Conservation (phyloP, 495 filamentous ascomycete genomes). For the Lasiosphaeria hispida region DNA sequence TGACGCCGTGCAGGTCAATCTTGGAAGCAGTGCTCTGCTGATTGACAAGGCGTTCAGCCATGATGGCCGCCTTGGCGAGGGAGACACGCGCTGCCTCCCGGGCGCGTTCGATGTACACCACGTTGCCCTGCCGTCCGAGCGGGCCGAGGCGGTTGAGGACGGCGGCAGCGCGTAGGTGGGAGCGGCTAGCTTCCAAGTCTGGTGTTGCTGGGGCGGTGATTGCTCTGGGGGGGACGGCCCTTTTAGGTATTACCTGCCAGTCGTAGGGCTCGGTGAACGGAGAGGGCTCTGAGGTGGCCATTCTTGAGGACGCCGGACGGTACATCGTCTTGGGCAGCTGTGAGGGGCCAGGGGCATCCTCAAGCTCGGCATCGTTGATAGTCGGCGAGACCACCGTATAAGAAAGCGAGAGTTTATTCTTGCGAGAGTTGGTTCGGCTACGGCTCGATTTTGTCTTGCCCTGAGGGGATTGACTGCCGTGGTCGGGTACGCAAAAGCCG, state of each 20-base stretch:
- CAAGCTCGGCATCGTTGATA: slow-evolving; percentile 21
- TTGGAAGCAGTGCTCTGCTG: slow-evolving; percentile 52
- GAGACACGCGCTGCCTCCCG: slow-evolving; percentile 26
- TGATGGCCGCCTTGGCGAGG: slow-evolving; percentile 21
- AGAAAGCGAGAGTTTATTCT: slow-evolving; percentile 21
- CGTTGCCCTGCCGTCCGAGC: slow-evolving; percentile 38
- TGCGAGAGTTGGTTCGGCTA: slow-evolving; percentile 2
- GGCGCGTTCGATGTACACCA: slow-evolving; percentile 36
- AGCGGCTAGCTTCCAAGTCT: slow-evolving; percentile 2
- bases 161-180: slow-evolving; percentile 25
- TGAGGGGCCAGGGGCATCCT: slow-evolving; percentile 26
- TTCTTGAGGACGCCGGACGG: not conserved
- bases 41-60: slow-evolving; percentile 61
- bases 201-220: slow-evolving; percentile 25
- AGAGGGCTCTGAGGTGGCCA: not conserved
- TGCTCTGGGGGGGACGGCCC: slow-evolving; percentile 11
- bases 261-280: not conserved
- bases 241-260: not conserved
- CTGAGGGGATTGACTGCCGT: slow-evolving; percentile 40
- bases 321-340: not conserved
- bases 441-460: slow-evolving; percentile 40
- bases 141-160: slow-evolving; percentile 38
- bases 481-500: slow-evolving; percentile 60
- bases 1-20: slow-evolving; percentile 83
- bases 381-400: slow-evolving; percentile 25